Base-by-base conservation (phyloP, 31 red algal genomes). In the Odonthalia washingtoniensis region DNA sequence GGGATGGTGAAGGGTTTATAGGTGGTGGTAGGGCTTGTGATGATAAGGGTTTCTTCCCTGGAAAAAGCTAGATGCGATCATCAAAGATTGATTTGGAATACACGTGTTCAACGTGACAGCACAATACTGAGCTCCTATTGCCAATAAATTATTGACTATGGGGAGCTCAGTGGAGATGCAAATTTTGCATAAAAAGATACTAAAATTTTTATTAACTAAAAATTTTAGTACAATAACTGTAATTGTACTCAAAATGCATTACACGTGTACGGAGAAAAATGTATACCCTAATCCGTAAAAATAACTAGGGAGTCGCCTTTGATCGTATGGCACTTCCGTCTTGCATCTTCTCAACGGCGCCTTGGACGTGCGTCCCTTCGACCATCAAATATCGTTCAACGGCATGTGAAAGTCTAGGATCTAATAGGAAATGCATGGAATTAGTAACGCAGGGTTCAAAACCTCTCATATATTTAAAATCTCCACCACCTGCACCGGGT, bases 401-500 rank as follows among this genome's bases (percentile, higher is more conserved):
- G 14, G 89, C 85, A 4, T 67, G 37, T 24, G 79, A 69, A 3
- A 98, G 83, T 28, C 87, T 34, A 21, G 45, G 69, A 86, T 98
- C 84, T 6, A 35, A 64, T 18, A 92, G 33, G 60, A 83, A 95
- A 49, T 98, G 95, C 85, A 92, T 85, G 14, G 95, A 98, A 3
- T 63, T 57, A 3, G 90, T 92, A 18, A 94, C 41, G 31, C 67
- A 62, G 3, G 95, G 85, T 63, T 98, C 87, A 60, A 98, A 98
- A 0, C 95, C 95, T 9, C 95, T 74, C 81, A 91, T 88, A 46
- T 81, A 95, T 77, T 98, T 98, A 79, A 94, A 95, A 46, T 98
- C 95, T 5, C 89, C 95, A n/a, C 95, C 95, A 17, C 95, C 95
- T 49, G 95, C 95, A 0, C 95, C 95, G 3, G 95, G 92, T 70